Base-by-base conservation (phyloP, 2,329 filamentous ascomycete species). In the Alternaria atra region DNA sequence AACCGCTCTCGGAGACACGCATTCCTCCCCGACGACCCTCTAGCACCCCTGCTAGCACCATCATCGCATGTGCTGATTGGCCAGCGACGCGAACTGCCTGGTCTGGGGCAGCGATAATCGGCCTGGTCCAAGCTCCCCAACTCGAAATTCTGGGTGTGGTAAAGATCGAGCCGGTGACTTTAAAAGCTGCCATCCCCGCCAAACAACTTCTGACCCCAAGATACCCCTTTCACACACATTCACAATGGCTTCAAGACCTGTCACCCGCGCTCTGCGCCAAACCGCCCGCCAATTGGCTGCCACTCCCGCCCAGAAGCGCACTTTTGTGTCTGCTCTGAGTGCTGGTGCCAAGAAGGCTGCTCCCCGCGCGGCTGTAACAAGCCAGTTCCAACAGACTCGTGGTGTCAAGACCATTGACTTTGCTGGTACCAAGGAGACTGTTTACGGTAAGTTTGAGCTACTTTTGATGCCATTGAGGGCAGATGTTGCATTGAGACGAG, bases 381-480 rank as follows among this genome's bases (percentile, higher is more conserved):
- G 80, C 40, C 77, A 82, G 51, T 78, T 89, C 80, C 90, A 93
- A 85, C 87, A 89, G 77, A 84, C 87, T 71, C 91, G 95, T 79
- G 95, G 95, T 81, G 84, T 97, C 79, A 98, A 99, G 92, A 97
- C 94, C 74, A 94, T 99, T 83, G 94, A 98, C 89, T 99, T 99
- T 82, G 95, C 95, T 72, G 95, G 93, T 77, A 87, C 87, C 80
- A 94, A 96, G 86, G 95, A 99, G 88, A 89, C 90, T 72, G 95
- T 99, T 80, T 97, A 92, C 81, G 93, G 93, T 96, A 83, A 75
- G 87, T 77, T 55, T 35, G 12, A 15, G 10, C 30, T 35, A n/a
- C 20, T 34, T 23, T 10, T 6, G 42, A 8, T 64, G 65, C 20
- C 20, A 25, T 42, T 4, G 39, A 42, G 20, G 39, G 20, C 39